A percentile compares a stretch with the other conserved stretches of the same genome.
Evolutionary conservation across 306 rosid genomes (phyloP).

Genomic region (Lathyrus aphaca): DNA sequence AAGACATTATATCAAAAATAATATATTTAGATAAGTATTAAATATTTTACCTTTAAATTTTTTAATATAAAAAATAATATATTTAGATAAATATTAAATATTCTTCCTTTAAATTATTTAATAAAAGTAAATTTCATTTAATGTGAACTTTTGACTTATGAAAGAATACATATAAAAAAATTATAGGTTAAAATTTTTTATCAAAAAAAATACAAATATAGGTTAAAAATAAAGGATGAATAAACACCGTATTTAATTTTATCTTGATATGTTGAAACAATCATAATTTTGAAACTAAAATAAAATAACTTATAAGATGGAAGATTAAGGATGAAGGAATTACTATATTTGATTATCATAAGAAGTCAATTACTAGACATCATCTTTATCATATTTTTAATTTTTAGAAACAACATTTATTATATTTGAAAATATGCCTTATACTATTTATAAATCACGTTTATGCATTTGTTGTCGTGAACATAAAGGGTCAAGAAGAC

Average conservation of each 20-base stretch:
- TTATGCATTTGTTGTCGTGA: neutral
- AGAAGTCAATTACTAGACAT: neutral
- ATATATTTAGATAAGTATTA: neutral
- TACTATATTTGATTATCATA: neutral
- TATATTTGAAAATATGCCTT: neutral
- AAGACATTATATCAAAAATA: neutral
- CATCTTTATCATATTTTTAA: neutral
- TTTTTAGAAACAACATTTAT: neutral
- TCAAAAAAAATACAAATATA: too few species aligned
- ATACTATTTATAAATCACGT: too few species aligned
- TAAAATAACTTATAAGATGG: neutral
- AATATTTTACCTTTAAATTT: neutral
- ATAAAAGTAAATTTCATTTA: too few species aligned
- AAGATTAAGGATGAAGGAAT: neutral
- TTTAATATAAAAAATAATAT: neutral
- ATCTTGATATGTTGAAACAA: neutral
- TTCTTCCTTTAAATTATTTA: neutral
- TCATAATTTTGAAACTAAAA: neutral
- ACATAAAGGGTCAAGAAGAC: neutral
- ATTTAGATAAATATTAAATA: neutral
- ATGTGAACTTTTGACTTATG: neutral
- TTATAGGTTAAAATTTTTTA: too few species aligned
- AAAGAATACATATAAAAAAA: too few species aligned
- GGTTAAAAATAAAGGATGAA: too few species aligned
- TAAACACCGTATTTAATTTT: too few species aligned